phyloP scores from a whole-genome alignment of 768 basidiomycete species.

The Tylopilus balloui region DNA sequence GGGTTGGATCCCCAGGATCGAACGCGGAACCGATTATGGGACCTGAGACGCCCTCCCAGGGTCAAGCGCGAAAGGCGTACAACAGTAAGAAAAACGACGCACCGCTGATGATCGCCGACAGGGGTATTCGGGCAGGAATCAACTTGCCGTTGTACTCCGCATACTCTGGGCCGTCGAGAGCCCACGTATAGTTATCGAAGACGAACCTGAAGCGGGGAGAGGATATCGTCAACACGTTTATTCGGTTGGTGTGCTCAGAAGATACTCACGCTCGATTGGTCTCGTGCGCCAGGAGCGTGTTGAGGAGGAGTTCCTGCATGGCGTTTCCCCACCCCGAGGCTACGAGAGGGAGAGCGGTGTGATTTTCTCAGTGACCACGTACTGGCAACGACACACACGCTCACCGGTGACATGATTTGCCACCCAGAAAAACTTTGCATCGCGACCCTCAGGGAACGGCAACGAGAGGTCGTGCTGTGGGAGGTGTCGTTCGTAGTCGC shows the following conservation, averaged over 20 bases:
- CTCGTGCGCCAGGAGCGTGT: constrained; percentile 45
- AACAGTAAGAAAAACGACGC: constrained; percentile 3
- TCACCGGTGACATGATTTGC: constrained; percentile 44
- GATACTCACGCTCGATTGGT: constrained; percentile 45
- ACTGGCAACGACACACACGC: constrained; percentile 1
- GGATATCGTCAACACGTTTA: not conserved
- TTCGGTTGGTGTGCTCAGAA: no score
- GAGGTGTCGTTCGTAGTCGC: constrained; percentile 40
- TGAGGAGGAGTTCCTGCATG: constrained; percentile 54
- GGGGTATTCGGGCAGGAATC: constrained; percentile 51
- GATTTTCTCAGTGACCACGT: not conserved
- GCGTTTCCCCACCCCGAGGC: constrained; percentile 60
- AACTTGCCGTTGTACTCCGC: constrained; percentile 44
- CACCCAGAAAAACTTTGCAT: constrained; percentile 44
- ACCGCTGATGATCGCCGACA: constrained; percentile 52
- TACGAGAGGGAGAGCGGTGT: constrained; percentile 22
- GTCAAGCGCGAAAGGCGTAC: not conserved
- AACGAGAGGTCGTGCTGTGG: constrained; percentile 42
- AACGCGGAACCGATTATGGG: constrained; percentile 43
- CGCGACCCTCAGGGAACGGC: constrained; percentile 38
- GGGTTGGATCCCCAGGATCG: constrained; percentile 31
- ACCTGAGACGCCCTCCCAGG: constrained; percentile 25
- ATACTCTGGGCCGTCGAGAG: constrained; percentile 38
- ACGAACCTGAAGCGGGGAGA: constrained; percentile 39
- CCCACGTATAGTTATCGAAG: constrained; percentile 59